These are phyloP conservation scores for Xanthoceras sorbifolium DNA, from an alignment of 345 rosid species.

Conservation along the genomic window DNA sequence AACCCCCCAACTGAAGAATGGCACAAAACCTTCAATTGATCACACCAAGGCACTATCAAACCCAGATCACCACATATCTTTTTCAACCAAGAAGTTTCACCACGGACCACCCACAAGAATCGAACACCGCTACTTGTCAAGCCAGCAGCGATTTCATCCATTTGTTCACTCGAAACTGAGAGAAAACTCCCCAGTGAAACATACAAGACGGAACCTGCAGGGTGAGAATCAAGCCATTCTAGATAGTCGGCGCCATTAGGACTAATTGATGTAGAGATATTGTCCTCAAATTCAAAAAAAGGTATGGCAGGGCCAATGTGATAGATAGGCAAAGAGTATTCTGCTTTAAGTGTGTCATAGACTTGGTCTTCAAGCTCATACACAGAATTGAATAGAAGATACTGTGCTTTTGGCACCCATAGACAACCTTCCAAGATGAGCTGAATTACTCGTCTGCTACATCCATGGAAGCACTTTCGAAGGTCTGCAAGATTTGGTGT, in stretches of 20 bases:
- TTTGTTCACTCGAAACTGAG: constrained; percentile 34
- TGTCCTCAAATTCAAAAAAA: constrained; percentile 11
- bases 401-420: constrained; percentile 20
- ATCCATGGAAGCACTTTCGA: constrained; percentile 10
- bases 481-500: constrained; percentile 17
- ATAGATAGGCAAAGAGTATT: constrained; percentile 33
- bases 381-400: constrained; percentile 29
- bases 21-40: constrained; percentile 21
- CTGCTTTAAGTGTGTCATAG: constrained; percentile 13
- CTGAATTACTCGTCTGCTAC: background rate
- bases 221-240: constrained; percentile 45
- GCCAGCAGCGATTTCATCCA: constrained; percentile 47
- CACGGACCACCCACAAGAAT: constrained; percentile 53
- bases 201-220: constrained; percentile 40
- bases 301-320: constrained; percentile 48
- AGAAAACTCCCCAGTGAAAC: constrained; percentile 50
- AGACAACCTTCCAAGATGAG: background rate
- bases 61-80: constrained; percentile 18
- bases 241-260: constrained; percentile 10
- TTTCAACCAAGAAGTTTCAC: constrained; percentile 5
- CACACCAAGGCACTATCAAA: constrained; percentile 28
- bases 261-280: background rate
- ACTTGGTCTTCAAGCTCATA: constrained; percentile 33
- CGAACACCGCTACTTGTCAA: constrained; percentile 31
- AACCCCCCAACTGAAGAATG: constrained; percentile 27